Base-by-base conservation (phyloP, 805 yeast species). In the Ogataea nitratoaversa region DNA sequence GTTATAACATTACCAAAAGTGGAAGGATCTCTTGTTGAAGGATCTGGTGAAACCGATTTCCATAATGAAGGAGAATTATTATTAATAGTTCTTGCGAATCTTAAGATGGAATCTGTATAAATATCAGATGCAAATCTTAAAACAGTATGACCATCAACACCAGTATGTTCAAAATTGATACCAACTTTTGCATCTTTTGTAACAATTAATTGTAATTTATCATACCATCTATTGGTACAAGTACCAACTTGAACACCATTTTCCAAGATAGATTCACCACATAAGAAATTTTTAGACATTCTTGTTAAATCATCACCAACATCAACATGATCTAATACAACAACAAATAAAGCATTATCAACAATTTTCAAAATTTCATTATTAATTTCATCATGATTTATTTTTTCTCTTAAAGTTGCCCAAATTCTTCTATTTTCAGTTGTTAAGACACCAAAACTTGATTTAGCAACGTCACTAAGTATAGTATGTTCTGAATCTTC, bases 91-190 rank as follows among this genome's bases (percentile, higher is more conserved):
- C 76, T 80, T 8, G 96, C 96, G 70, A 88, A 89, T 36, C 90
- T 75, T 46, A 89, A 67, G 38, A 89, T 87, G 1, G 95, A 83
- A 59, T 89, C 97, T 0, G 96, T 89, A 59, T 89, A 89, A 40
- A 89, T 84, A 61, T 89, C 96, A 30, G 88, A 79, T 12, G 88
- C 95, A 67, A 84, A 83, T 48, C 96, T 67, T 49, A 89, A 67
- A 4, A 89, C 95, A 0, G 97, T 89, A 61, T 89, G 96, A 41
- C 97, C 97, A 63, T 89, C 97, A 20, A 89, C 95, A 51, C 96
- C 96, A 0, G 97, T 84, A 57, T 89, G 93, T 56, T 89, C 97
- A 58, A 89, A 89, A 61, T 90, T 89, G 49, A 89, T 81, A 22
- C 97, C 97, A 2, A 93, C 96, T 62, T 85, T 84, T 19, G 95